These are phyloP conservation scores for Globisporangium uncinulatum DNA, from an alignment of 352 stramenopile genomes.

Conservation along the genomic window DNA sequence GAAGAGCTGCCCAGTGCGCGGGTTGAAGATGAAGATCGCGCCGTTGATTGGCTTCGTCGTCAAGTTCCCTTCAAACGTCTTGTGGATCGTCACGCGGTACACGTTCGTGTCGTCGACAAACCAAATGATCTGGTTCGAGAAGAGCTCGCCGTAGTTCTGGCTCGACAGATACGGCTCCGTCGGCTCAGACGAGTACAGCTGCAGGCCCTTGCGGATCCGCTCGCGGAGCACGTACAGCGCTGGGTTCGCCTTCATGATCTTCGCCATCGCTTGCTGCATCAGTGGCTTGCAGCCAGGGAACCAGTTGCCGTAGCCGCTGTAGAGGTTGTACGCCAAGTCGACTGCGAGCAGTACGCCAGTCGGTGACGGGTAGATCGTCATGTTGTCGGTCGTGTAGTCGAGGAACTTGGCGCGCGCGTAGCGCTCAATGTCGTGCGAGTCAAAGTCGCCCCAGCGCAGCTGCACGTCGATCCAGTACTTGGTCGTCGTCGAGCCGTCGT, in stretches of 20 bases:
- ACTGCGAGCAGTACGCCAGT: constrained; percentile 97
- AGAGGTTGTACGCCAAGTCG: constrained; percentile 99
- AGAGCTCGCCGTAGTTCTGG: constrained; percentile 99
- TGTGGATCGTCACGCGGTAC: constrained; percentile 99
- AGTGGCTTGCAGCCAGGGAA: constrained; percentile 99
- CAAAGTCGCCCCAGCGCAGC: constrained; percentile 99
- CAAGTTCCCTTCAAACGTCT: constrained; percentile 99
- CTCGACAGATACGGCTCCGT: constrained; percentile 99
- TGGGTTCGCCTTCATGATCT: constrained; percentile 99
- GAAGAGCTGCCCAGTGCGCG: constrained; percentile 98
- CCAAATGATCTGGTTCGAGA: constrained; percentile 99
- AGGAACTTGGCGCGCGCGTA: constrained; percentile 99
- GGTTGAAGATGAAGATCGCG: constrained; percentile 99
- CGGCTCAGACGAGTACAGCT: constrained; percentile 99
- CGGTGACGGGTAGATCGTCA: constrained; percentile 99
- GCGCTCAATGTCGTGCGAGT: constrained; percentile 99
- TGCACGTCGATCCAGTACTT: constrained; percentile 99
- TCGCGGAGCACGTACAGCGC: constrained; percentile 99
- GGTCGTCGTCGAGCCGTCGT: constrained; percentile 92
- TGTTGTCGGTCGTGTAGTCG: constrained; percentile 99
- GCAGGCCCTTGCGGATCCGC: constrained; percentile 98
- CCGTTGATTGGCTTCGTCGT: constrained; percentile 99
- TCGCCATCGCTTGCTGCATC: constrained; percentile 99
- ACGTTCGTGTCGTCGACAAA: constrained; percentile 99
- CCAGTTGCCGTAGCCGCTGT: constrained; percentile 99